Conservation (phyloP, 148 eudicot species). For the Rhododendron griersonianum region DNA sequence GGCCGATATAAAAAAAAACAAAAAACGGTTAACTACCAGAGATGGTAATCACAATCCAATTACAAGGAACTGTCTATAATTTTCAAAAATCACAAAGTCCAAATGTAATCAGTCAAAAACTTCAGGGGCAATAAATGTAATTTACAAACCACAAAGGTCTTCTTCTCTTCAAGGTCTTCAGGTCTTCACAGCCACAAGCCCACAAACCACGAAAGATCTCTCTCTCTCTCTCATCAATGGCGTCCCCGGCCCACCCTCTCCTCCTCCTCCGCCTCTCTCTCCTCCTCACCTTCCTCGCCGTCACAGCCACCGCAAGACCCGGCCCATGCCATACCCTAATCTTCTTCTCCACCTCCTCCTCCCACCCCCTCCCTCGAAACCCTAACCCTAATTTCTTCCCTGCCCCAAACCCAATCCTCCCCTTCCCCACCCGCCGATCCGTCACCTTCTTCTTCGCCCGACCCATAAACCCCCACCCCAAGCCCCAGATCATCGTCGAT, state of each 20-base stretch:
- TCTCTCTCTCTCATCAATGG: conserved; percentile 27
- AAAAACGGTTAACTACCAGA: too few species aligned
- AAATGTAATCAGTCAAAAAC: neutral
- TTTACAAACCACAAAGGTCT: neutral
- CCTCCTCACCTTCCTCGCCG: conserved; percentile 20
- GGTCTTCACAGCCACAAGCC: neutral
- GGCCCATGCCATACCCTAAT: conserved; percentile 48
- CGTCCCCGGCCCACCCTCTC: conserved; percentile 18
- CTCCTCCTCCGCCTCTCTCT: conserved; percentile 20
- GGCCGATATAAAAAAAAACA: too few species aligned
- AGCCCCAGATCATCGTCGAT: conserved; percentile 13
- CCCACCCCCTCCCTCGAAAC: conserved; percentile 12
- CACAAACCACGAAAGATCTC: neutral
- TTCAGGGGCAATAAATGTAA: neutral
- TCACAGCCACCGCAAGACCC: conserved; percentile 41
- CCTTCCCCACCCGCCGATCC: conserved; percentile 10
- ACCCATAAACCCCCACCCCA: neutral
- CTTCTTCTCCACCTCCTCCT: conserved; percentile 39
- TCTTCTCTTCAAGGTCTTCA: neutral
- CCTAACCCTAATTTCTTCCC: neutral
- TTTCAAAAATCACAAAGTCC: neutral
- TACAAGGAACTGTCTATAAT: neutral
- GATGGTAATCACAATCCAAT: neutral
- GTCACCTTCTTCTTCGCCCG: conserved; percentile 40
- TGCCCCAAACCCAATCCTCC: conserved; percentile 19